Base-by-base conservation (phyloP, 176 grass and related monocot genomes). In the Musa itinerans region DNA sequence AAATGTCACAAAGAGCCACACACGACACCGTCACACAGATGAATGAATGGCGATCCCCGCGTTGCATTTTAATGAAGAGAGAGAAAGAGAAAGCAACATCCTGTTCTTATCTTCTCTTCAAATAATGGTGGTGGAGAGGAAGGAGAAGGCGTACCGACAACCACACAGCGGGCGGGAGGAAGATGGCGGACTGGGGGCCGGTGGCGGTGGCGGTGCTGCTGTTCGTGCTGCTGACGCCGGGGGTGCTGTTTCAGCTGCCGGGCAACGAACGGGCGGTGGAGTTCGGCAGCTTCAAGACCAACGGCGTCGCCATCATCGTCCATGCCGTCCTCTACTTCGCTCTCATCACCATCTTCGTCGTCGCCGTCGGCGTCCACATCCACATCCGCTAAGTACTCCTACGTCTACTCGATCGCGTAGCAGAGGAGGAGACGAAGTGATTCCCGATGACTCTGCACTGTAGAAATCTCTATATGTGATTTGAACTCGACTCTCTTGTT, bases 201-300 rank as follows among this genome's bases (percentile, higher is more conserved):
- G 57, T 61, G 57, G 57, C 57, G 57, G 57, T 61, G 57, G 57
- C 57, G 57, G 57, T 61, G 57, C 17, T 61, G 57, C 57, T 61
- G 57, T 61, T 61, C 57, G 57, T 17, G 17, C 17, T n/a, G 57
- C 57, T 61, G 6, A n/a, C 57, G 57, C 57, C 57, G 57, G 57
- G 57, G 15, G 57, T 61, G 16, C 57, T 61, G 57, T 15, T 61
- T 61, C 57, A 61, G 57, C 14, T 61, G 57, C 57, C 57, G 57
- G 57, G 57, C 7, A 61, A 61, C 57, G 16, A 61, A 19, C 57
- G 57, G 57, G 57, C 57, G 57, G 57, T 61, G 57, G 57, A 61
- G 57, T 61, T 61, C 57, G 57, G 57, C 57, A 61, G 57, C 57
- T 20, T 61, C 17, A 61, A 61, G 57, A 61, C 57, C 57, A 61